phyloP scores from a whole-genome alignment of 768 basidiomycete genomes.

The Xerocomellus chrysenteron region DNA sequence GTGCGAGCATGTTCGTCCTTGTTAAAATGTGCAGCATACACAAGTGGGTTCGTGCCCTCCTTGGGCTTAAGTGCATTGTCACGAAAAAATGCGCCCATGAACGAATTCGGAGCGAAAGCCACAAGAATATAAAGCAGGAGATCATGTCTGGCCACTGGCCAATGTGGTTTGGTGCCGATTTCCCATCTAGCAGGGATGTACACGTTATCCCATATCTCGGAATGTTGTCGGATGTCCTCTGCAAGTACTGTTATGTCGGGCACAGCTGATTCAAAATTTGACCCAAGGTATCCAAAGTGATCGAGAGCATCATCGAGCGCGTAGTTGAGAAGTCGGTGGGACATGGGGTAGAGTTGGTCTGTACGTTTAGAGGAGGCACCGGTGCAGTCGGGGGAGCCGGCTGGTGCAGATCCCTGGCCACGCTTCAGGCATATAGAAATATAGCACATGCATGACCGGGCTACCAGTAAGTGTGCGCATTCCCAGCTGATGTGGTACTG shows the following conservation, averaged over 20 bases:
- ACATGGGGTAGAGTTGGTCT: background rate
- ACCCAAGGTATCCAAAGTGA: conserved; percentile 1
- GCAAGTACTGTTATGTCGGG: background rate
- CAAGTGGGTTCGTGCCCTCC: conserved; percentile 4
- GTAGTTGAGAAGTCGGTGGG: background rate
- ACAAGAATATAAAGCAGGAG: background rate
- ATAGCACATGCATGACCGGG: conserved; percentile 1
- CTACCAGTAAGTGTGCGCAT: background rate
- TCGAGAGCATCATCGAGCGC: background rate
- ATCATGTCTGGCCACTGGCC: background rate
- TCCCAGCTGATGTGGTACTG: background rate
- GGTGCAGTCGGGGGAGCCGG: no score
- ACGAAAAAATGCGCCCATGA: background rate
- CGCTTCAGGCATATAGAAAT: background rate
- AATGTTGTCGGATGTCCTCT: background rate
- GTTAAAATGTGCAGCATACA: conserved; percentile 2
- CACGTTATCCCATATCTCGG: background rate
- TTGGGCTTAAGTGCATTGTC: background rate
- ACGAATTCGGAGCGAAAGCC: background rate
- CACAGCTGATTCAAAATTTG: background rate
- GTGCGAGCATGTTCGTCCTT: background rate
- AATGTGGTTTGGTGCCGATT: background rate
- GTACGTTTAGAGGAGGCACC: background rate
- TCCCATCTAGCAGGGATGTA: background rate
- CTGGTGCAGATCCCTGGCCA: background rate